These are phyloP conservation scores for Teunomyces atbi DNA, from an alignment of 805 yeast species.

Conservation along the genomic window DNA sequence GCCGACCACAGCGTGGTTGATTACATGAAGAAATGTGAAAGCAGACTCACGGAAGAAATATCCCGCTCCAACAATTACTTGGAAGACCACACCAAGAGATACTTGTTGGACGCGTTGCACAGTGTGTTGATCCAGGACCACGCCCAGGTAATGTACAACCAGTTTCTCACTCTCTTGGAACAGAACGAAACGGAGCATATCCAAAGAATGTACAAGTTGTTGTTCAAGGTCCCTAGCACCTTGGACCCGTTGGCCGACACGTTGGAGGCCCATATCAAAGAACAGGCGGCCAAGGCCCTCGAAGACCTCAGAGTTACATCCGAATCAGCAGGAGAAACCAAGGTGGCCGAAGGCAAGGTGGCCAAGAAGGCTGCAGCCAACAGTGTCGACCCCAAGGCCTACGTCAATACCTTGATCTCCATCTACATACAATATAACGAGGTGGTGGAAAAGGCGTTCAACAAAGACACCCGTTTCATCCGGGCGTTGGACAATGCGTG, in stretches of 20 bases:
- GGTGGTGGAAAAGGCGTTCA: conserved; percentile 66
- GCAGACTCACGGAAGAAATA: conserved; percentile 79
- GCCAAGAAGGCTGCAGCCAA: conserved; percentile 18
- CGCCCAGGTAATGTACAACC: conserved; percentile 70
- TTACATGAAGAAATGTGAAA: conserved; percentile 83
- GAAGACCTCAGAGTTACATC: conserved; percentile 47
- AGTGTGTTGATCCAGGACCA: conserved; percentile 75
- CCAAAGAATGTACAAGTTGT: conserved; percentile 69
- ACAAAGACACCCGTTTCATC: conserved; percentile 71
- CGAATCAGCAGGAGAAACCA: conserved; percentile 20
- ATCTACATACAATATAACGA: conserved; percentile 67
- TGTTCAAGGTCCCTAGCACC: conserved; percentile 76
- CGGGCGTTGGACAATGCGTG: conserved; percentile 91
- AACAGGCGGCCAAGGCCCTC: conserved; percentile 47
- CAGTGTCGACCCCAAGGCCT: conserved; percentile 69
- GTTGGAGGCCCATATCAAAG: conserved; percentile 70
- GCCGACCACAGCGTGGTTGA: conserved; percentile 80
- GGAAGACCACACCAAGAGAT: conserved; percentile 81
- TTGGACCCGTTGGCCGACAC: conserved; percentile 72
- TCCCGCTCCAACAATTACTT: conserved; percentile 73
- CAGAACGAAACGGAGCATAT: conserved; percentile 71
- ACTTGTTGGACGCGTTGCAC: conserved; percentile 74
- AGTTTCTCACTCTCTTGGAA: conserved; percentile 72
- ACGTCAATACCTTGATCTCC: conserved; percentile 71
- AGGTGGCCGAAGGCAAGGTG: conserved; percentile 14